These are phyloP conservation scores for Eucalyptus victrix DNA, from an alignment of 345 rosid genomes.

Conservation along the genomic window DNA sequence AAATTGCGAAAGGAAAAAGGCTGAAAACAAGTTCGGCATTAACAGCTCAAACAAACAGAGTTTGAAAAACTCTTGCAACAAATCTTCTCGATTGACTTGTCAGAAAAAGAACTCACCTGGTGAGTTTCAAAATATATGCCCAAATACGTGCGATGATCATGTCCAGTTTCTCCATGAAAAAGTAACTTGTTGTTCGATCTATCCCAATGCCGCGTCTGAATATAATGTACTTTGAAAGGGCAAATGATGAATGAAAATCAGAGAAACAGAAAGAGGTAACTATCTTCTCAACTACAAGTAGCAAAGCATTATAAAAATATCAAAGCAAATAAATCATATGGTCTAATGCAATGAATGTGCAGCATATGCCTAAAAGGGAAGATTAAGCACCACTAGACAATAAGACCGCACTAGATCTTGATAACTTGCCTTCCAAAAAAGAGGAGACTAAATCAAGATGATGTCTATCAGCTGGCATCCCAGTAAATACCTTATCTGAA, in stretches of 20 bases:
- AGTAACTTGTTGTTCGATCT: slow-evolving; percentile 66
- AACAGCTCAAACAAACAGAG: background rate
- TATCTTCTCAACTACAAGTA: background rate
- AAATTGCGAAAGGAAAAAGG: background rate
- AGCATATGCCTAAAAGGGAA: background rate
- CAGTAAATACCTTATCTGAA: slow-evolving; percentile 58
- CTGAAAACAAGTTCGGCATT: background rate
- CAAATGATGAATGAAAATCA: background rate
- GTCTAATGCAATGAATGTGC: background rate
- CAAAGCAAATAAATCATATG: background rate
- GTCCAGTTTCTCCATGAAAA: slow-evolving; percentile 80
- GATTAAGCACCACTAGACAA: background rate
- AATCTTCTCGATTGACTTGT: background rate
- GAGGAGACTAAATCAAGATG: background rate
- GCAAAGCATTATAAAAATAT: background rate
- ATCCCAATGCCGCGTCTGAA: slow-evolving; percentile 91
- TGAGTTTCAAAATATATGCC: slow-evolving; percentile 47
- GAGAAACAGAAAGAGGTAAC: background rate
- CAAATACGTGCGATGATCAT: slow-evolving; percentile 71
- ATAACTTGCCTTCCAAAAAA: background rate
- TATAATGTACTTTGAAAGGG: slow-evolving; percentile 53
- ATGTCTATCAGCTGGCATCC: background rate
- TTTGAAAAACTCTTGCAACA: background rate
- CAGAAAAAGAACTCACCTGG: slow-evolving; percentile 32
- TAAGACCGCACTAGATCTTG: background rate